Evolutionary conservation across 148 eudicot genomes (phyloP).

Genomic region (Heliosperma pusillum): DNA sequence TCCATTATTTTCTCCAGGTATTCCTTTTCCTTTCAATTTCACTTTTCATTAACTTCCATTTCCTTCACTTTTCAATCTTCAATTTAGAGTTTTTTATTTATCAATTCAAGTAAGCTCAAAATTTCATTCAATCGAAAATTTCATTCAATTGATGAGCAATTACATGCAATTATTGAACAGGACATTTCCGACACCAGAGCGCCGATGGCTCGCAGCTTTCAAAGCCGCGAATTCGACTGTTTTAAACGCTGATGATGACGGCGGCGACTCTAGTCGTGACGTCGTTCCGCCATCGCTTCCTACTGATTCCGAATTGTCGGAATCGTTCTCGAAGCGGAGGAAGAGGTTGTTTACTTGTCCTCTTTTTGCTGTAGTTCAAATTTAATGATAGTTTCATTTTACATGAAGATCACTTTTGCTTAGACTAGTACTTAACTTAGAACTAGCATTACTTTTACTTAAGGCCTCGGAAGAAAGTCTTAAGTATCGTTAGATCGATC

Average conservation of each 20-base stretch:
- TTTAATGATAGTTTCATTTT: neutral
- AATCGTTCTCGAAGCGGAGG: constrained; percentile 61
- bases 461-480: neutral
- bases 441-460: neutral
- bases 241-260: constrained; percentile 11
- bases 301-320: constrained; percentile 63
- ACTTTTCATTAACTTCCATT: neutral
- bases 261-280: constrained; percentile 6
- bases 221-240: constrained; percentile 30
- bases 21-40: neutral
- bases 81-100: too few relatives aligned
- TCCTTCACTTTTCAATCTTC: neutral
- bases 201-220: constrained; percentile 73
- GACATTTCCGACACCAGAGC: constrained; percentile 88
- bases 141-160: constrained; percentile 1
- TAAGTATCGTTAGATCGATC: neutral
- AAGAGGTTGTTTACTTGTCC: constrained; percentile 42
- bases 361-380: neutral
- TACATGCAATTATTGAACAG: constrained; percentile 30
- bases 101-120: neutral
- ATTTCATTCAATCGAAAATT: constrained; percentile 3
- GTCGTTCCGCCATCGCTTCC: constrained; percentile 37
- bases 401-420: neutral
- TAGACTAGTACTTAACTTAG: neutral
- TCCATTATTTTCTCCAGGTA: constrained; percentile 79